Conservation (phyloP, 805 yeast species). For the Priceomyces medius region DNA sequence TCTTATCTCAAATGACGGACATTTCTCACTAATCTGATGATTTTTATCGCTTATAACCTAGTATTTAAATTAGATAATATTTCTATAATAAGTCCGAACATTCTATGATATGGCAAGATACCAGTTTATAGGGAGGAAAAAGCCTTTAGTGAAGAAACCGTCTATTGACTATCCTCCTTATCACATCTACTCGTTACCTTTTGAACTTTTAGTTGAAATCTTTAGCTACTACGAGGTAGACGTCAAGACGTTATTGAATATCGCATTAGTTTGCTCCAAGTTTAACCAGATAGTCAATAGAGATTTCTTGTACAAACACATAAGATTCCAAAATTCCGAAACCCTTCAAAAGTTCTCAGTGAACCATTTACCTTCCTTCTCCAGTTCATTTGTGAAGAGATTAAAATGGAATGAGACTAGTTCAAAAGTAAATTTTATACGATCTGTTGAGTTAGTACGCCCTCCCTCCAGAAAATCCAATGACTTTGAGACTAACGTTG, state of each 20-base stretch:
- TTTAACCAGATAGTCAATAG: conserved; percentile 36
- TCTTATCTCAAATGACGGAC: no score
- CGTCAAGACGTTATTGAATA: conserved; percentile 17
- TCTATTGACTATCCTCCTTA: conserved; percentile 23
- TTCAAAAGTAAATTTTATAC: conserved; percentile 30
- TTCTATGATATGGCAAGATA: conserved; percentile 37
- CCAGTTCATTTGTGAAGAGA: conserved; percentile 19
- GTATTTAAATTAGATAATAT: no score
- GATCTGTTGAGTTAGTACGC: conserved; percentile 26
- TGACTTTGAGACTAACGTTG: conserved; percentile 27
- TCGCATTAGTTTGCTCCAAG: conserved; percentile 37
- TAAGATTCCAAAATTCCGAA: conserved; percentile 22
- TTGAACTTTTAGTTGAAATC: conserved; percentile 40
- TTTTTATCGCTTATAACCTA: no score
- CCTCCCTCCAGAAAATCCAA: conserved; percentile 30
- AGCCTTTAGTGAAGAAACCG: conserved; percentile 14
- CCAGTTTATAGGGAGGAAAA: conserved; percentile 43
- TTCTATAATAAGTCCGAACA: no score
- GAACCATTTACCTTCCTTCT: conserved; percentile 26
- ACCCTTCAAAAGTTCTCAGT: conserved; percentile 37
- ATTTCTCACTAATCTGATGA: no score
- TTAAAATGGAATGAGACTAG: conserved; percentile 26
- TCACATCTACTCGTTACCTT: conserved; percentile 42
- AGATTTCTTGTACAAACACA: conserved; percentile 34
- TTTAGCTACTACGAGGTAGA: conserved; percentile 25